These are phyloP conservation scores for Pseudopediastrum boryanum DNA, from an alignment of 139 green algal genomes.

Conservation along the genomic window DNA sequence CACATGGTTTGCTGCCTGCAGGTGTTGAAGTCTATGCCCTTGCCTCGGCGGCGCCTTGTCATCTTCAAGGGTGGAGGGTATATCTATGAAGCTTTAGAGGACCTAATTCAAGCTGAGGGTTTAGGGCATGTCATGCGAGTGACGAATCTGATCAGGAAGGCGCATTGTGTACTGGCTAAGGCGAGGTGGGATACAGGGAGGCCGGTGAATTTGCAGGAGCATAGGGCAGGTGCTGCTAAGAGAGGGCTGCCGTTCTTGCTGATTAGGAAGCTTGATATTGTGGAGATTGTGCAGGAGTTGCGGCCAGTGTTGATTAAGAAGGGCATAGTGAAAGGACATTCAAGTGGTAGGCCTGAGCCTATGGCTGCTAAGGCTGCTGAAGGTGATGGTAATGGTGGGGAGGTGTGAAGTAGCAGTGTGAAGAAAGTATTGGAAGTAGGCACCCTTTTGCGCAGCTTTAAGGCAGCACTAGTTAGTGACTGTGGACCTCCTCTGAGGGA, in stretches of 20 bases:
- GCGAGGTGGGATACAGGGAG: background rate
- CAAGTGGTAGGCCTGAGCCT: no score
- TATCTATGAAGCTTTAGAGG: background rate
- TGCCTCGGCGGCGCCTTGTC: background rate
- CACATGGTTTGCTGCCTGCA: background rate
- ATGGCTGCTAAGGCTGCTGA: no score
- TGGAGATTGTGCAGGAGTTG: no score
- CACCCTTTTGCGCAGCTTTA: no score
- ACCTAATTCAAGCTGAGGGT: background rate
- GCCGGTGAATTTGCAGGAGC: background rate
- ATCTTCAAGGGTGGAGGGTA: constrained; percentile 6
- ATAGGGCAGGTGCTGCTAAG: background rate
- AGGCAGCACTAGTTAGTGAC: no score
- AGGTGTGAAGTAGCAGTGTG: no score
- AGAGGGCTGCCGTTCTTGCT: background rate
- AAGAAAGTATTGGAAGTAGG: no score
- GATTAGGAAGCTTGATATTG: no score
- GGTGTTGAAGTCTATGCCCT: background rate
- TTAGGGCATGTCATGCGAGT: background rate
- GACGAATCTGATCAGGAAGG: constrained; percentile 11
- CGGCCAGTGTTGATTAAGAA: no score
- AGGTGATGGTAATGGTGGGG: no score
- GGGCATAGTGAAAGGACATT: no score
- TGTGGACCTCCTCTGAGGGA: no score
- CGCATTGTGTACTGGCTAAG: constrained; percentile 7